Conservation (phyloP, 169 alveolate species). For the Plasmodium vivax region DNA sequence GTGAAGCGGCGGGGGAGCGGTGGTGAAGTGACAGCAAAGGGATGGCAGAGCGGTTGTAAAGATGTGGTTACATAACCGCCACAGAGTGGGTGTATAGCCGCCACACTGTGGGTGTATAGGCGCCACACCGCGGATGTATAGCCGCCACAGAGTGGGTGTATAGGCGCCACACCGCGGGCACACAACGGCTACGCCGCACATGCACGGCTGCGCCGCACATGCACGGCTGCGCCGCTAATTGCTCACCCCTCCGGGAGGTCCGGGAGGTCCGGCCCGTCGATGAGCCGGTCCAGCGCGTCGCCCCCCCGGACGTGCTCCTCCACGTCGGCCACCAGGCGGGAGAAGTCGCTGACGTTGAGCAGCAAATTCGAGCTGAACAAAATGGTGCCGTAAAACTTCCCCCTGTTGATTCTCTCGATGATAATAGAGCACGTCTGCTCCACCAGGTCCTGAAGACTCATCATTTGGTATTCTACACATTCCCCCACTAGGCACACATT, state of each 20-base stretch:
- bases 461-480: slow-evolving; percentile 1
- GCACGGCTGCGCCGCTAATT: too few species aligned
- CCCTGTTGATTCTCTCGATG: slow-evolving; percentile 26
- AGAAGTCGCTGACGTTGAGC: slow-evolving; percentile 16
- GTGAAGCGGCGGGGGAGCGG: not conserved
- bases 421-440: slow-evolving; percentile 7
- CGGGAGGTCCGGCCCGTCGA: not conserved
- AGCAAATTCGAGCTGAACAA: slow-evolving; percentile 48
- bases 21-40: not conserved
- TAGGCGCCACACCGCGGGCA: too few species aligned
- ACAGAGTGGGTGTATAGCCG: too few species aligned
- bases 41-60: not conserved
- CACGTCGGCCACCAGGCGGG: slow-evolving; percentile 2
- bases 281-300: not conserved
- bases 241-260: slow-evolving; percentile 1
- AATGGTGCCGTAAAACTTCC: slow-evolving; percentile 22
- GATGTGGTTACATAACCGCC: too few species aligned
- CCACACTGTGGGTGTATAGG: too few species aligned
- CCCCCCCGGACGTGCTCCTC: not conserved
- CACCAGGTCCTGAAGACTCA: not conserved
- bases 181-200: too few species aligned
- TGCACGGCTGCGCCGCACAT: too few species aligned
- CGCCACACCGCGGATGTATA: too few species aligned
- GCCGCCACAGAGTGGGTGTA: too few species aligned
- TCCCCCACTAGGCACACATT: slow-evolving; percentile 47